These are phyloP conservation scores for Yarrowia galli DNA, from an alignment of 1,139 yeast genomes.

Conservation along the genomic window DNA sequence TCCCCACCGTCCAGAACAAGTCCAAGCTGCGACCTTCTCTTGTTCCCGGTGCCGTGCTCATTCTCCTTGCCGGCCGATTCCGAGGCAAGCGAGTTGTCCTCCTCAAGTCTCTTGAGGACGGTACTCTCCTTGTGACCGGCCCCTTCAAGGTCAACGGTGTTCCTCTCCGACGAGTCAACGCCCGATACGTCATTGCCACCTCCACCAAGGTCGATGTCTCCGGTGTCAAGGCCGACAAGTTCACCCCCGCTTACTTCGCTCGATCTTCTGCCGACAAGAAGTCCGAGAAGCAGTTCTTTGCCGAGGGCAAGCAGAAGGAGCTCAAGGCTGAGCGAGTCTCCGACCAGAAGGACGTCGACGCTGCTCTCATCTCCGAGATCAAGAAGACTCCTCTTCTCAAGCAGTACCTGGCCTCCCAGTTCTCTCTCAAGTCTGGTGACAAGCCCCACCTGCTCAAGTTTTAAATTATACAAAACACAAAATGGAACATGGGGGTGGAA, in stretches of 20 bases:
- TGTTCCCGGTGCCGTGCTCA: slow-evolving; percentile 98
- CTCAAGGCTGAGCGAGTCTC: slow-evolving; percentile 95
- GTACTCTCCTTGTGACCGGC: slow-evolving; percentile 97
- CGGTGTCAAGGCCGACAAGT: slow-evolving; percentile 87
- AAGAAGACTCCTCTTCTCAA: slow-evolving; percentile 98
- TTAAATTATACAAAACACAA: slow-evolving; percentile 55
- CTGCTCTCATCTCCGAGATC: slow-evolving; percentile 91
- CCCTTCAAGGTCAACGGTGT: slow-evolving; percentile 99
- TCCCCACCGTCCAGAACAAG: slow-evolving; percentile 70
- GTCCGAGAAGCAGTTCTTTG: slow-evolving; percentile 92
- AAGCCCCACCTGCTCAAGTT: slow-evolving; percentile 98
- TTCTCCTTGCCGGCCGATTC: slow-evolving; percentile 99
- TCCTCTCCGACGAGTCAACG: slow-evolving; percentile 98
- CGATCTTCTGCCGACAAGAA: slow-evolving; percentile 88
- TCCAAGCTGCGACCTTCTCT: slow-evolving; percentile 94
- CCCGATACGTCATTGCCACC: slow-evolving; percentile 99
- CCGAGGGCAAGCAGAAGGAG: slow-evolving; percentile 85
- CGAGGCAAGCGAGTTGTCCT: slow-evolving; percentile 99
- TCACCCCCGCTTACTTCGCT: slow-evolving; percentile 95
- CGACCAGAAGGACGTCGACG: slow-evolving; percentile 97
- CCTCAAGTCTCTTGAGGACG: slow-evolving; percentile 98
- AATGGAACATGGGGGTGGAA: slow-evolving; percentile 37
- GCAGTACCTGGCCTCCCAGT: slow-evolving; percentile 95
- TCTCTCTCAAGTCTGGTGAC: slow-evolving; percentile 99
- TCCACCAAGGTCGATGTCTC: slow-evolving; percentile 87